These are phyloP conservation scores for Psilocybe cubensis DNA, from an alignment of 768 basidiomycete genomes.

Conservation along the genomic window DNA sequence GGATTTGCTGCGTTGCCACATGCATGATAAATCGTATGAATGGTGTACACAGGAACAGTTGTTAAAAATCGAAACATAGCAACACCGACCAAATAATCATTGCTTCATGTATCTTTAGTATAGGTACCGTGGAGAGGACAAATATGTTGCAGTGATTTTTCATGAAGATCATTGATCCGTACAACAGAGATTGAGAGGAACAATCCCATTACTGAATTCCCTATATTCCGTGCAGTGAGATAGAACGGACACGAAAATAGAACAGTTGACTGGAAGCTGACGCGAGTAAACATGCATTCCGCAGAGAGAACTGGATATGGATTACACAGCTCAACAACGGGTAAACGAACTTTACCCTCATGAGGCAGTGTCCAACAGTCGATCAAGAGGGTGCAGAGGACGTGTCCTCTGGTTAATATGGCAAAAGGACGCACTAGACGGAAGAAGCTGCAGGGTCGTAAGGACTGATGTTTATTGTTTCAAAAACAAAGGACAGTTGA, in stretches of 20 bases:
- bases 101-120: neutral
- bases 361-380: neutral
- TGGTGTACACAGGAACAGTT: neutral
- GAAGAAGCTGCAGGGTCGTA: neutral
- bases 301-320: neutral
- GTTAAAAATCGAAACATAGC: neutral
- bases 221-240: neutral
- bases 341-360: neutral
- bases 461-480: slow-evolving; percentile 8
- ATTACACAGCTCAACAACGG: neutral
- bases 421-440: neutral
- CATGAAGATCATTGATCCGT: neutral
- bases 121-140: neutral
- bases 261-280: too few relatives aligned
- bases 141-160: neutral
- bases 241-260: neutral
- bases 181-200: neutral
- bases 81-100: neutral
- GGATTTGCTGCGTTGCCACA: neutral
- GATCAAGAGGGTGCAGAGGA: neutral
- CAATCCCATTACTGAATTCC: neutral
- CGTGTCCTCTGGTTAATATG: neutral
- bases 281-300: neutral
- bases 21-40: neutral
- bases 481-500: slow-evolving; percentile 15